Evolutionary conservation across 164 flowering plant species (phyloP).

Genomic region (Stephania cephalantha): DNA sequence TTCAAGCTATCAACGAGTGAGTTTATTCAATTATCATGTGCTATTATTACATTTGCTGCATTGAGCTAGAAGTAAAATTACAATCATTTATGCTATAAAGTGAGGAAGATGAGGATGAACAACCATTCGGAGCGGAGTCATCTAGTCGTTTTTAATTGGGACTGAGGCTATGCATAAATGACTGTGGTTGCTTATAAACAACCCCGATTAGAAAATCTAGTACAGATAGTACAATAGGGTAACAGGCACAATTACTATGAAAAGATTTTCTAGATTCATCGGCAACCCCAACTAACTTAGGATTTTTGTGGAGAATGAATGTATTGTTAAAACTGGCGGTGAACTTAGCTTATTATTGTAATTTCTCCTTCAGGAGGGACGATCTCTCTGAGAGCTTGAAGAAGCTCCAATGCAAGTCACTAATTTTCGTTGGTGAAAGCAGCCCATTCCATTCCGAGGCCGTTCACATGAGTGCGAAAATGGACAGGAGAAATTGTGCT

Average conservation of each 20-base stretch:
- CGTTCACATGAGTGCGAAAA: conserved; percentile 57
- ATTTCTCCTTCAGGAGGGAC: conserved; percentile 46
- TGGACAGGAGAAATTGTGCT: conserved; percentile 53
- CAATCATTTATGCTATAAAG: background rate
- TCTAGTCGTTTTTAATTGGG: background rate
- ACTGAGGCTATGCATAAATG: background rate
- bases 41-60: background rate
- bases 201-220: background rate
- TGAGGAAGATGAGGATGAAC: background rate
- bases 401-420: conserved; percentile 56
- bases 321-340: background rate
- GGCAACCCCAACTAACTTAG: background rate
- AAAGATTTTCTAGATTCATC: too few relatives aligned
- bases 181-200: background rate
- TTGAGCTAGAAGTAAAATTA: background rate
- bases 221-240: background rate
- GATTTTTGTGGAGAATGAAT: background rate
- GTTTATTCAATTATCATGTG: conserved; percentile 1
- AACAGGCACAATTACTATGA: background rate
- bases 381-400: conserved; percentile 60
- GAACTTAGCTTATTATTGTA: conserved; percentile 5
- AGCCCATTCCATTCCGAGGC: conserved; percentile 72
- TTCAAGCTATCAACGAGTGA: conserved; percentile 57
- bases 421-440: conserved; percentile 80
- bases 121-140: background rate